A percentile compares a stretch with the other conserved stretches of the same genome.
phyloP scores from a whole-genome alignment of 2,329 filamentous ascomycete genomes.

The Monosporascus sp. region DNA sequence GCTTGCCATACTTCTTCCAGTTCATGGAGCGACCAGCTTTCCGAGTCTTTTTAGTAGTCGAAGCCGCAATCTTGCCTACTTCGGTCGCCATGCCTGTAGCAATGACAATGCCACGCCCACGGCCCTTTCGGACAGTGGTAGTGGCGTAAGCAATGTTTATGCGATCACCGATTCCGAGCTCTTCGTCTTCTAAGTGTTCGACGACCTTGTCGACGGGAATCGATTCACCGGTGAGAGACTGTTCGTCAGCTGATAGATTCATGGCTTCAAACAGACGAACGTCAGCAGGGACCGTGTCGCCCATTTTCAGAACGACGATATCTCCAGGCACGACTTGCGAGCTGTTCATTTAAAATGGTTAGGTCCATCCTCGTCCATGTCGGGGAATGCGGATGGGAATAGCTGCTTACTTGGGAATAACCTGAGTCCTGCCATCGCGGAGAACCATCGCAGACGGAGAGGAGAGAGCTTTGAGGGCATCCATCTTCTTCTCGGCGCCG shows the following conservation, averaged over 20 bases:
- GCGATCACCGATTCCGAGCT: conserved; percentile 64
- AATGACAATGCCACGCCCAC: conserved; percentile 67
- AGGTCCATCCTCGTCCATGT: too few relatives aligned
- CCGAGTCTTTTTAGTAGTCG: conserved; percentile 47
- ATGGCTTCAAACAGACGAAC: conserved; percentile 65
- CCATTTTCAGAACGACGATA: conserved; percentile 61
- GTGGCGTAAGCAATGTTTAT: conserved; percentile 73
- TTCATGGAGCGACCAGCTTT: conserved; percentile 52
- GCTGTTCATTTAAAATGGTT: conserved; percentile 29
- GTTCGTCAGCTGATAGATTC: conserved; percentile 77
- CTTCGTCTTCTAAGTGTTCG: conserved; percentile 45
- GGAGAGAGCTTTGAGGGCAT: conserved; percentile 55
- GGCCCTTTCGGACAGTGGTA: conserved; percentile 66
- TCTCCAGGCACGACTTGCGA: conserved; percentile 67
- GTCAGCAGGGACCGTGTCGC: conserved; percentile 71
- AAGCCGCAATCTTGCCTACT: conserved; percentile 62
- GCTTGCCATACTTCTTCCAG: conserved; percentile 48
- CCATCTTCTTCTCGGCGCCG: conserved; percentile 62
- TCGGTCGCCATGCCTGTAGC: conserved; percentile 68
- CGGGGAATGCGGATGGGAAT: conserved; percentile 3
- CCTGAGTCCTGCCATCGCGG: conserved; percentile 52
- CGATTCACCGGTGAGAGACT: conserved; percentile 71
- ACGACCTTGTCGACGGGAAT: conserved; percentile 64
- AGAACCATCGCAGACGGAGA: conserved; percentile 59
- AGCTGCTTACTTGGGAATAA: conserved; percentile 50